Conservation (phyloP, 352 stramenopile genomes). For the Thraustochytrium sp. region DNA sequence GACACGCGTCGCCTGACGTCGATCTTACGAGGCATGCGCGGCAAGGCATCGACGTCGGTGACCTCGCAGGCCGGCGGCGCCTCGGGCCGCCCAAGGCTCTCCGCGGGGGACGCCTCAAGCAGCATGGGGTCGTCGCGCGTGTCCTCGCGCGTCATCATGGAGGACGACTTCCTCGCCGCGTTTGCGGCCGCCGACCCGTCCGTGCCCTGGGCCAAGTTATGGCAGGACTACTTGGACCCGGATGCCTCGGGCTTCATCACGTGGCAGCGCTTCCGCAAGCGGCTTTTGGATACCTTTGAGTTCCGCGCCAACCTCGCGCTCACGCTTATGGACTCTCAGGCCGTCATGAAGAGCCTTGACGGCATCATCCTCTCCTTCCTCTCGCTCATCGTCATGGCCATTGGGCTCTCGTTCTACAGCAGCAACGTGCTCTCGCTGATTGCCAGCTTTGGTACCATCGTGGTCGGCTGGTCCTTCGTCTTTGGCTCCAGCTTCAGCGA, state of each 20-base stretch:
- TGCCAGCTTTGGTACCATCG: background rate
- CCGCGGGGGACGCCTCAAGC: background rate
- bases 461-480: conserved; percentile 3
- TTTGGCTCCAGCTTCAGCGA: background rate
- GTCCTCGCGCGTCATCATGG: background rate
- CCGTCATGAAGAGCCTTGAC: conserved; percentile 17
- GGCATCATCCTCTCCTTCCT: background rate
- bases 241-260: conserved; percentile 1
- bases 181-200: background rate
- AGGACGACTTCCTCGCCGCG: background rate
- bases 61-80: background rate
- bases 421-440: background rate
- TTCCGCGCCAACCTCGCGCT: background rate
- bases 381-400: background rate
- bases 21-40: no score
- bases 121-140: background rate
- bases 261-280: background rate
- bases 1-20: background rate
- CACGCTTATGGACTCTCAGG: conserved; percentile 5
- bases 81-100: background rate
- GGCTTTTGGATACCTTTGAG: background rate
- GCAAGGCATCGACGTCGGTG: background rate
- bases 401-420: background rate
- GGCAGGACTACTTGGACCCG: conserved; percentile 26
- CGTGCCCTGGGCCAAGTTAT: background rate